Base-by-base conservation (phyloP, 306 rosid genomes). In the Coriaria nepalensis region DNA sequence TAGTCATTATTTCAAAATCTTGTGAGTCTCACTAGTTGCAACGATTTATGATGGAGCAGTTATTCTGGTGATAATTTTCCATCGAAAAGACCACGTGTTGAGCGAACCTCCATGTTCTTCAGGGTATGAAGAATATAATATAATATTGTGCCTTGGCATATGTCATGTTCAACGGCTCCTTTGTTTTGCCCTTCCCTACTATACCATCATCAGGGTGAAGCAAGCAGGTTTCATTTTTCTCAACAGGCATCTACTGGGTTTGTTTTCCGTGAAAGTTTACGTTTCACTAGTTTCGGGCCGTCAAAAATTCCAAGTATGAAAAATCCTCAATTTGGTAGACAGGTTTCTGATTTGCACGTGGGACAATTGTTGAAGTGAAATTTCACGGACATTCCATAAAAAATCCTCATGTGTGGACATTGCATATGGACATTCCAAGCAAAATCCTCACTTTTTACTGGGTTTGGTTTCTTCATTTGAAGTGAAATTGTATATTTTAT, bases 81-180 rank as follows among this genome's bases (percentile, higher is more conserved):
- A 60, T 71, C 52, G 38, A 71, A 73, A 68, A 71, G 78, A 53
- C 70, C 62, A 14, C 68, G 61, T 61, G 37, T 39, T 32, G 70
- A 68, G 39, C 64, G 70, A 68, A 35, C 64, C 74, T 47, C 69
- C 71, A 52, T 64, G 75, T 61, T 68, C 77, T 41, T 56, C 61
- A 41, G 82, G 63, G 46, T 51, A 71, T 34, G 64, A 69, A 53
- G 75, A 69, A 36, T 57, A 55, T 71, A 69, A 36, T 57, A 55
- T 71, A 73, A 61, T 52, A 43, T 54, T 42, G 61, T 59, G 14
- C 75, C 53, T 7, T 13, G 8, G 57, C 64, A 72, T 70, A 50
- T 55, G 42, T 48, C 80, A 7, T 79, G 85, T 88, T 66, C 88
- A 4, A 69, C 49, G 55, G 61, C 71, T 64, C 74, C 81, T n/a